Evolutionary conservation across 148 eudicot genomes (phyloP), one percentile per base, ranked within the genome.

Genomic region (Camellia lanceoleosa): DNA sequence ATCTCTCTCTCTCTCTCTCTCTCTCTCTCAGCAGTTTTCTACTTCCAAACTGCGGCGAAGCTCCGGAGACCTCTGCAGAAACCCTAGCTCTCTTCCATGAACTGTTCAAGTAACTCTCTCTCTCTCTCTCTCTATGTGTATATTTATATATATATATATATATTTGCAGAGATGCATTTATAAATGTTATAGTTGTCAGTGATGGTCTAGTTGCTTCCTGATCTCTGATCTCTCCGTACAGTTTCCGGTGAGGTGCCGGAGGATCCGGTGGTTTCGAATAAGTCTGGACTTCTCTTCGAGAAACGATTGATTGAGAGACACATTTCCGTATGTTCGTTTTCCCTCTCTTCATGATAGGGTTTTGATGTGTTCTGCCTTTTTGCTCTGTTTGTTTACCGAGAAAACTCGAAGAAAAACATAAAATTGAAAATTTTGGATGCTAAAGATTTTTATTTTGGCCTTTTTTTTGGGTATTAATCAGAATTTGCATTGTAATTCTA

Each of bases 221-320:
- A 74, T 79, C 79, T 65, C 42, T 30, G 2, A 4, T 47, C 78
- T 52, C 12, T 49, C 30, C 62, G 9, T 52, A 74, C 94, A 95
- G 99, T 95, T 75, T 93, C 99, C 87, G 99, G 99, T 42, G 99
- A 96, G 81, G 88, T 91, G 38, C 99, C 99, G 90, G 99, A 92
- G 82, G 97, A 96, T 46, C 95, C 99, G 23, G 98, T 96, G 43
- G 91, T 92, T 79, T 96, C 98, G 43, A 89, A 84, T 77, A 88
- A 81, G 73, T 92, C 98, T 43, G 98, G 99, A 60, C 91, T 91
- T 23, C 89, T 96, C 0, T 96, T 84, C 80, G 99, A 94, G 92
- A 96, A 89, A 83, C 92, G 98, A 20, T 85, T 96, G 77, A 86
- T 96, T 71, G 91, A 96, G 86, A 88, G 98, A 20, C 97, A 96